Base-by-base conservation (phyloP, 768 basidiomycete genomes). In the Bullera alba region DNA sequence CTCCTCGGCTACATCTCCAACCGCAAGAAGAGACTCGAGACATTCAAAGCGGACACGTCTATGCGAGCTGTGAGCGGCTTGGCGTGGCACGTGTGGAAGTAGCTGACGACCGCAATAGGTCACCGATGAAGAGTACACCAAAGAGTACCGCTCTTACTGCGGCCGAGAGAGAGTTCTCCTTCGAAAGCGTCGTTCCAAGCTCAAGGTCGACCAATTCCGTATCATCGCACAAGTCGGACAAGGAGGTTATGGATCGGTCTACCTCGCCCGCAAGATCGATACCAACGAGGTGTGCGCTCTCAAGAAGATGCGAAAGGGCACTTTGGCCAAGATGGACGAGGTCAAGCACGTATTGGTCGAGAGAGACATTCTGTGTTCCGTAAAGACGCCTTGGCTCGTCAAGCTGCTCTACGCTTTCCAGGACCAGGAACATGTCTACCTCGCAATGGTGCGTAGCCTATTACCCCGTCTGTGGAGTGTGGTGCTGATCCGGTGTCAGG, bases 201-300 rank as follows among this genome's bases (percentile, higher is more conserved):
- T 97, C 36, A 81, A 83, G 52, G 82, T 99, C 22, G 89, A 96
- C 42, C 87, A 93, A 65, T 99, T 99, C 74, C 88, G 95, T 66
- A 93, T 99, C 71, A 92, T 99, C 57, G 90, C 91, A 0, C 95
- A 99, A 73, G 90, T 99, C 42, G 95, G 95, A 1, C 95, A 99
- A 75, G 95, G 95, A 12, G 95, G 95, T 2, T 99, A 97, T 73
- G 95, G 95, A 4, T 93, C 96, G 58, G 95, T 99, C 22, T 99
- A 86, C 67, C 78, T 99, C 45, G 95, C 95, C 8, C 77, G 93
- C 35, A 95, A 96, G 71, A 85, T 84, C 60, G 95, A 99, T 62
- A 87, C 92, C 1, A 87, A 90, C 23, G 89, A 97, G 69, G 87
- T 99, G 8, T 96, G 93, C 57, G 95, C 95, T 5, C 75, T 97